Evolutionary conservation across 1,284 basidiomycete genomes (phyloP).

Genomic region (Ustilago crameri): DNA sequence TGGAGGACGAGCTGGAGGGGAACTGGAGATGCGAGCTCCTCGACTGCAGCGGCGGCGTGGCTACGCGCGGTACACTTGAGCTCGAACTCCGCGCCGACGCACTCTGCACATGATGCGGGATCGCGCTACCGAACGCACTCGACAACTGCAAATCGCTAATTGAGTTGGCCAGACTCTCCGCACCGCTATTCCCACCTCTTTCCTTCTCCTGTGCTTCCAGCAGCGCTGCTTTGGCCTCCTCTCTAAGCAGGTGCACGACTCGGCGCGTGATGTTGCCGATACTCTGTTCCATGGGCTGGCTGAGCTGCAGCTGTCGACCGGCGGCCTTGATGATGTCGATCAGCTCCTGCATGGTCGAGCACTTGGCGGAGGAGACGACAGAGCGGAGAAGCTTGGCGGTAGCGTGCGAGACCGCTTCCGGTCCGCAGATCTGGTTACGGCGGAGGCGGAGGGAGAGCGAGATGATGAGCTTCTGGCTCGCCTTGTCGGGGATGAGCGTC

Average conservation of each 20-base stretch:
- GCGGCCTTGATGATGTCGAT: constrained; percentile 82
- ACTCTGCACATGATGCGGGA: constrained; percentile 14
- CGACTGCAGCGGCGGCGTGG: not conserved
- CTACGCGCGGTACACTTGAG: constrained; percentile 8
- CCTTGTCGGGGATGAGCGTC: constrained; percentile 46
- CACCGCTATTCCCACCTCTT: constrained; percentile 8
- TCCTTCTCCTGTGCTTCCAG: constrained; percentile 43
- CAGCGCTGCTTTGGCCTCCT: constrained; percentile 73
- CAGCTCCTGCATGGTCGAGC: constrained; percentile 86
- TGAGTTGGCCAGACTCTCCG: constrained; percentile 37
- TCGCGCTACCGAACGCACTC: constrained; percentile 24
- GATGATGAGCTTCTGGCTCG: constrained; percentile 48
- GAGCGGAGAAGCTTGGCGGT: constrained; percentile 87
- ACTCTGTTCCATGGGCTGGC: constrained; percentile 90
- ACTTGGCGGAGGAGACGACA: constrained; percentile 86
- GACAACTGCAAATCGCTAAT: constrained; percentile 43
- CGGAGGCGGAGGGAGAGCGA: constrained; percentile 51
- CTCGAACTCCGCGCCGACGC: constrained; percentile 30
- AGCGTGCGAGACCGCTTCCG: constrained; percentile 78
- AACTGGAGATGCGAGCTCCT: constrained; percentile 22
- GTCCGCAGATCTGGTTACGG: constrained; percentile 46
- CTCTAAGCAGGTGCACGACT: constrained; percentile 88
- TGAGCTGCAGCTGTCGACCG: constrained; percentile 82
- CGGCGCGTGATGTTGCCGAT: constrained; percentile 93
- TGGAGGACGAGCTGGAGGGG: constrained; percentile 19